A percentile compares a stretch with the other conserved stretches of the same genome.
Conservation (phyloP, 495 filamentous ascomycete genomes). For the Neurospora sp. region DNA sequence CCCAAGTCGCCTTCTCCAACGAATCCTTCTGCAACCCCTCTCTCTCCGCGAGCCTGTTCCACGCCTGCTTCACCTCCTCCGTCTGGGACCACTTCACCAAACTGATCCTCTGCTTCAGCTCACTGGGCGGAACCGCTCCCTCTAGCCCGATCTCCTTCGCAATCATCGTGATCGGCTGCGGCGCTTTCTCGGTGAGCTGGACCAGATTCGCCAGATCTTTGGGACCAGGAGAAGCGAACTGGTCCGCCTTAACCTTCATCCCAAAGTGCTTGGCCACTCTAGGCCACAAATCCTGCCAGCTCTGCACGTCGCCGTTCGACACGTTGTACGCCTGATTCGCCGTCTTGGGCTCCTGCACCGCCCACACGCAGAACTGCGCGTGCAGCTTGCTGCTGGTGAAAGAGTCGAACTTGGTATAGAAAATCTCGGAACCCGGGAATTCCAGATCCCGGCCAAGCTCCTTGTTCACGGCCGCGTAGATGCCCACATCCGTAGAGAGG, state of each 20-base stretch:
- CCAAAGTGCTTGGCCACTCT: conserved; percentile 36
- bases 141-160: conserved; percentile 31
- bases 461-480: conserved; percentile 41
- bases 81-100: conserved; percentile 40
- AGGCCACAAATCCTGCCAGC: conserved; percentile 49
- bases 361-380: conserved; percentile 45
- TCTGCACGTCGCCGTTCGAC: conserved; percentile 43
- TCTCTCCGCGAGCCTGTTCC: conserved; percentile 30
- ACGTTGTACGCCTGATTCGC: conserved; percentile 48
- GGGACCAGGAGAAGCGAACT: conserved; percentile 25
- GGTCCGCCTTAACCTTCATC: conserved; percentile 32
- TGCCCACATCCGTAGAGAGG: conserved; percentile 34
- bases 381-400: conserved; percentile 43
- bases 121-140: conserved; percentile 14
- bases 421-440: conserved; percentile 38
- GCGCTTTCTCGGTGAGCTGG: conserved; percentile 20
- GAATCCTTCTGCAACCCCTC: conserved; percentile 38
- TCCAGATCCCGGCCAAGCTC: conserved; percentile 35
- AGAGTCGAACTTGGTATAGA: conserved; percentile 41
- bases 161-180: conserved; percentile 31
- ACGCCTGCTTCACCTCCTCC: conserved; percentile 42
- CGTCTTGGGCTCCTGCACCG: conserved; percentile 28
- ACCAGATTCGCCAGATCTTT: conserved; percentile 7
- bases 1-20: conserved; percentile 49
- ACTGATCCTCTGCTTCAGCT: conserved; percentile 38